Conservation (phyloP, 371 early-diverging fungal species). For the Apophysomyces sp. region DNA sequence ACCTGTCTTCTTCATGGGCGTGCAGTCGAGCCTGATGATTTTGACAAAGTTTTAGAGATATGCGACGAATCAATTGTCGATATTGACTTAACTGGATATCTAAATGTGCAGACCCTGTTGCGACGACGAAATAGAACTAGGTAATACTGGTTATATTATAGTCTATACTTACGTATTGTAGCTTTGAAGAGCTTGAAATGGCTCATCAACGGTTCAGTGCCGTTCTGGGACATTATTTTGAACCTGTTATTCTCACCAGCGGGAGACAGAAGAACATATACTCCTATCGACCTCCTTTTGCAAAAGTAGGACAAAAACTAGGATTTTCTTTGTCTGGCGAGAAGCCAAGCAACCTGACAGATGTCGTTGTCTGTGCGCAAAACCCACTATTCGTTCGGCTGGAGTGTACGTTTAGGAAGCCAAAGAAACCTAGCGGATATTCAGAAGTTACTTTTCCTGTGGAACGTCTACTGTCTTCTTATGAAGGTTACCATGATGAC, state of each 20-base stretch:
- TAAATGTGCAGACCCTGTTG: constrained; percentile 67
- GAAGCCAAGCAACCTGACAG: constrained; percentile 46
- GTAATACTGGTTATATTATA: constrained; percentile 7
- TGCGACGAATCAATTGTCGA: constrained; percentile 68
- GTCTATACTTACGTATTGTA: neutral
- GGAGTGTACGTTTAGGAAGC: constrained; percentile 65
- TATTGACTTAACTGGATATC: constrained; percentile 71
- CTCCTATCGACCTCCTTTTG: constrained; percentile 65
- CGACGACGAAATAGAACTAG: constrained; percentile 18
- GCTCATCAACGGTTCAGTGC: constrained; percentile 54
- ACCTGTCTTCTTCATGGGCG: constrained; percentile 64
- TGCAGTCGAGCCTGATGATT: constrained; percentile 54
- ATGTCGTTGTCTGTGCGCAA: constrained; percentile 60
- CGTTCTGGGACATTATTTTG: constrained; percentile 65
- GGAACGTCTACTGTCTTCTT: constrained; percentile 55
- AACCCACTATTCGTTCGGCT: constrained; percentile 64
- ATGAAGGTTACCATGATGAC: constrained; percentile 37
- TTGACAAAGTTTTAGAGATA: constrained; percentile 60
- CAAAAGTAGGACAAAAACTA: constrained; percentile 40
- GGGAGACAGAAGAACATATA: constrained; percentile 54
- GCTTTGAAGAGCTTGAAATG: constrained; percentile 46
- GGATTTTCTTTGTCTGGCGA: constrained; percentile 38
- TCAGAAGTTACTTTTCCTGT: constrained; percentile 54
- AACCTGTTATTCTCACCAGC: constrained; percentile 52
- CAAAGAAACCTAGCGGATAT: constrained; percentile 34